phyloP scores from a whole-genome alignment of 2,329 filamentous ascomycete species.

The Pestalotiopsis sp. region DNA sequence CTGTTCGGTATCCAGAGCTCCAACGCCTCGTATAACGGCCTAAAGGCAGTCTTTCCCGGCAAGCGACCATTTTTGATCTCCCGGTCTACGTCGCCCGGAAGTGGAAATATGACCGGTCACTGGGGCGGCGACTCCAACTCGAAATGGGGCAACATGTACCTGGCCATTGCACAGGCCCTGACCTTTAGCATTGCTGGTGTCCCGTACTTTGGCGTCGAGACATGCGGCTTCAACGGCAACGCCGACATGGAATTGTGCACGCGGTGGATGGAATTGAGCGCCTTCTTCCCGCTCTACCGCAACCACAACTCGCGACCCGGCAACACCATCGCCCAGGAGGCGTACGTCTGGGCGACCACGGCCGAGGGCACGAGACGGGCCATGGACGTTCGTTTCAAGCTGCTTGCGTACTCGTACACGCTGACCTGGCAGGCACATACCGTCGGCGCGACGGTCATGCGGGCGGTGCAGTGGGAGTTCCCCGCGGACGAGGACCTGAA shows the following conservation, averaged over 20 bases:
- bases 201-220: constrained; percentile 75
- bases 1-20: constrained; percentile 76
- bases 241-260: constrained; percentile 70
- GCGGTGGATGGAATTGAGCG: constrained; percentile 73
- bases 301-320: constrained; percentile 70
- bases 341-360: constrained; percentile 70
- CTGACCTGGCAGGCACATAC: constrained; percentile 68
- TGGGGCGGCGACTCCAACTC: constrained; percentile 80
- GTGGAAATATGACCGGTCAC: constrained; percentile 76
- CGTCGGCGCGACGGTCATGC: constrained; percentile 71
- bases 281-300: constrained; percentile 79
- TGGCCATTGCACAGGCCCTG: constrained; percentile 77
- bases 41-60: constrained; percentile 63
- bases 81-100: constrained; percentile 80
- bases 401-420: constrained; percentile 79
- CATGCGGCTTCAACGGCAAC: constrained; percentile 72
- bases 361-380: constrained; percentile 64
- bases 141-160: constrained; percentile 73
- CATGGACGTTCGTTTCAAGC: constrained; percentile 70
- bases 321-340: constrained; percentile 63
- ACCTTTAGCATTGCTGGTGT: constrained; percentile 75
- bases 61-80: constrained; percentile 85
- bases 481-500: constrained; percentile 70
- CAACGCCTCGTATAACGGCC: constrained; percentile 74
- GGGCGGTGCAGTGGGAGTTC: constrained; percentile 76